These are phyloP conservation scores for Diaporthe sp. DNA, from an alignment of 2,329 filamentous ascomycete genomes.

Conservation along the genomic window DNA sequence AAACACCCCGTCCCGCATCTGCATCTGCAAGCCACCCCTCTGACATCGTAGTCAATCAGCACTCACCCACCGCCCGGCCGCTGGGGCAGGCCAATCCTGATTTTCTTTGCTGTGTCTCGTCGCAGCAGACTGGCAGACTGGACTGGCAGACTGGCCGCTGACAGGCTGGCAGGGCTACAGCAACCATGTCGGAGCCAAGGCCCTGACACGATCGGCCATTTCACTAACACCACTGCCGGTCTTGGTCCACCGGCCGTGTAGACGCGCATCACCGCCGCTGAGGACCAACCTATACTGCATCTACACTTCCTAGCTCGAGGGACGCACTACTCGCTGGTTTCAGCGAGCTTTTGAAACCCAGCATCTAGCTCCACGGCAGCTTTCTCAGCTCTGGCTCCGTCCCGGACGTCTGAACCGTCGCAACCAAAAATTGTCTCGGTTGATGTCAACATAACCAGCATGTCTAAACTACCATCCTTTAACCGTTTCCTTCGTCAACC, in stretches of 20 bases:
- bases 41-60: constrained; percentile 27
- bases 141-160: neutral
- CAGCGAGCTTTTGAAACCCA: neutral
- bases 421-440: neutral
- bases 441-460: neutral
- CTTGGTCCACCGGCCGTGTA: neutral
- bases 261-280: neutral
- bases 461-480: neutral
- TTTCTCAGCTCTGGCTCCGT: neutral
- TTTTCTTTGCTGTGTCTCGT: neutral
- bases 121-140: neutral
- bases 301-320: neutral
- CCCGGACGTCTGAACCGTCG: neutral
- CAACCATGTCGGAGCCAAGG: constrained; percentile 35
- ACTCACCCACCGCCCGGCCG: neutral
- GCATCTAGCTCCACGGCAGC: neutral
- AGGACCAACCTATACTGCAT: neutral
- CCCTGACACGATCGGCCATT: neutral
- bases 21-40: constrained; percentile 32
- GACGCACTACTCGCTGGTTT: constrained; percentile 1
- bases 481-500: neutral
- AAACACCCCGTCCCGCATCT: constrained; percentile 19
- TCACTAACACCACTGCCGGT: neutral
- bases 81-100: neutral
- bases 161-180: constrained; percentile 13